Conservation (phyloP, 1,139 yeast genomes). For the Suhomyces guaymorum region DNA sequence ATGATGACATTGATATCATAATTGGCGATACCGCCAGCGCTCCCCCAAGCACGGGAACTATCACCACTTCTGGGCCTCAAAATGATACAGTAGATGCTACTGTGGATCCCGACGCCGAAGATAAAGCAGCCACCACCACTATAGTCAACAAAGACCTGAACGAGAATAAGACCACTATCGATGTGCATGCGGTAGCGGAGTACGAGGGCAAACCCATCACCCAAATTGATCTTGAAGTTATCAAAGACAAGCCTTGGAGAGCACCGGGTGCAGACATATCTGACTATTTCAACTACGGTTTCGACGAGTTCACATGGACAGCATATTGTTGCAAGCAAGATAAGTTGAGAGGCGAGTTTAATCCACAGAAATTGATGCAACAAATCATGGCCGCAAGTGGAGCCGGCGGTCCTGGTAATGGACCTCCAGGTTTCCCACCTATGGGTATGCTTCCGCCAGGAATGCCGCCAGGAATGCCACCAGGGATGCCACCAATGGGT, state of each 20-base stretch:
- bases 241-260: slow-evolving; percentile 97
- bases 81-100: slow-evolving; percentile 20
- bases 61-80: slow-evolving; percentile 24
- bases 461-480: slow-evolving; percentile 21
- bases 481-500: slow-evolving; percentile 27
- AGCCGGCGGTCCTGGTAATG: slow-evolving; percentile 13
- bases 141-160: slow-evolving; percentile 34
- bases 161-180: slow-evolving; percentile 51
- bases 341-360: slow-evolving; percentile 73
- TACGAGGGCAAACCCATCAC: slow-evolving; percentile 84
- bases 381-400: slow-evolving; percentile 38
- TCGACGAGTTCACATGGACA: slow-evolving; percentile 95
- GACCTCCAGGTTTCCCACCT: slow-evolving; percentile 24
- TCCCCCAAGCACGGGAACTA: slow-evolving; percentile 19
- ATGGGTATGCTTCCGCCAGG: slow-evolving; percentile 24
- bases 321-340: slow-evolving; percentile 91
- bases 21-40: slow-evolving; percentile 34
- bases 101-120: slow-evolving; percentile 25
- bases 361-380: slow-evolving; percentile 56
- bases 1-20: slow-evolving; percentile 50
- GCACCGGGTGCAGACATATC: slow-evolving; percentile 94
- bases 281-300: slow-evolving; percentile 94
- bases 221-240: slow-evolving; percentile 74
- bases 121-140: slow-evolving; percentile 33
- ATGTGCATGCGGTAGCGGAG: slow-evolving; percentile 76